These are phyloP conservation scores for Metschnikowia continentalis DNA, from an alignment of 805 yeast genomes.

Conservation along the genomic window DNA sequence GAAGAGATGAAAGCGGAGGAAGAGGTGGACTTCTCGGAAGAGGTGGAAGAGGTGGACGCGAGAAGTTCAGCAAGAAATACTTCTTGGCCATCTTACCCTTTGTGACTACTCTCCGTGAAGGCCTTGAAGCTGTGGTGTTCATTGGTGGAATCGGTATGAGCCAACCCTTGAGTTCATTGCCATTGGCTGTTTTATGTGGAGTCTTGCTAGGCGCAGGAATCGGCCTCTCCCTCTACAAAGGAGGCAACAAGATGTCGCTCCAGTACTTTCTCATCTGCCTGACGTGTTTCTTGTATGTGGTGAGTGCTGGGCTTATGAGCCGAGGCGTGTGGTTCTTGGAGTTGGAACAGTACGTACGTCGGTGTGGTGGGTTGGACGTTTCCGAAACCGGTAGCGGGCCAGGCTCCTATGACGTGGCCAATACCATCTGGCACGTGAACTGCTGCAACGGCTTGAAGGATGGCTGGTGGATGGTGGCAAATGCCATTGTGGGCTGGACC, in stretches of 20 bases:
- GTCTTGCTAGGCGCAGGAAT: conserved; percentile 28
- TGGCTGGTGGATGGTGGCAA: conserved; percentile 46
- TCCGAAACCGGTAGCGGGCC: conserved; percentile 45
- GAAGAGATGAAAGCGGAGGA: neutral
- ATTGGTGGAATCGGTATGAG: conserved; percentile 26
- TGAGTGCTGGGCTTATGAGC: conserved; percentile 42
- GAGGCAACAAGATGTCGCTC: conserved; percentile 40
- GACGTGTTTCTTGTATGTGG: conserved; percentile 40
- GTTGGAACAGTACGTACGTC: conserved; percentile 33
- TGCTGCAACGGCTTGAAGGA: conserved; percentile 43
- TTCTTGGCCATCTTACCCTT: conserved; percentile 26
- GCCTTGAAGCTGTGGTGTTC: conserved; percentile 69
- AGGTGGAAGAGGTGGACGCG: neutral
- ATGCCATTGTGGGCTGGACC: conserved; percentile 45
- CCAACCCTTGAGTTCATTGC: conserved; percentile 15
- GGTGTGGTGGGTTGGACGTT: conserved; percentile 40
- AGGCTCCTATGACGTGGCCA: conserved; percentile 40
- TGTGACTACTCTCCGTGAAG: conserved; percentile 27
- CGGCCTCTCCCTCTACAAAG: conserved; percentile 35
- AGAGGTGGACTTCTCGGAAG: neutral
- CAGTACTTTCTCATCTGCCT: conserved; percentile 38
- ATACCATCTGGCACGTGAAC: conserved; percentile 44
- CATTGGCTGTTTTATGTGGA: conserved; percentile 27
- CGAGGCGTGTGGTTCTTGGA: conserved; percentile 45
- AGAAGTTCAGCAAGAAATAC: conserved; percentile 21